Conservation (phyloP, 257 asterid genomes). For the Solanum pimpinellifolium region DNA sequence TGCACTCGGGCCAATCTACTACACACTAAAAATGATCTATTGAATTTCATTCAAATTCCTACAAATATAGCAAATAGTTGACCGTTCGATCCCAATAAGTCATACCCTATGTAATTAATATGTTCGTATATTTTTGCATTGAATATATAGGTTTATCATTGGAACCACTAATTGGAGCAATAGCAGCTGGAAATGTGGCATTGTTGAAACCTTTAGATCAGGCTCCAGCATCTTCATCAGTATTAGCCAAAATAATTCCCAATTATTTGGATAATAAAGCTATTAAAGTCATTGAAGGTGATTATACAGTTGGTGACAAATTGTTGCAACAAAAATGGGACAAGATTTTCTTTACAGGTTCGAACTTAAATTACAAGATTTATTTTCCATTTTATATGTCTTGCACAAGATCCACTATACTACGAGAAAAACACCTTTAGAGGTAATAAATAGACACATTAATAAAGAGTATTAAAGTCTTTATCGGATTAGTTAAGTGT, state of each 20-base stretch:
- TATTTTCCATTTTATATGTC: no score
- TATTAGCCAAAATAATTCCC: slow-evolving; percentile 28
- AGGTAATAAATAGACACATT: no score
- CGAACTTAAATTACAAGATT: no score
- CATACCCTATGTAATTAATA: background rate
- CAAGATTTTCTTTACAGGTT: slow-evolving; percentile 84
- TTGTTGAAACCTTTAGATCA: slow-evolving; percentile 74
- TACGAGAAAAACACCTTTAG: no score
- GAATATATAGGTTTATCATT: slow-evolving; percentile 48
- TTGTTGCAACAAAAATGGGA: slow-evolving; percentile 67
- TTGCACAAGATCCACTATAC: no score
- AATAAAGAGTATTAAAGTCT: no score
- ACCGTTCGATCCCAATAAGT: no score
- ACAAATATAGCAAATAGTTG: no score
- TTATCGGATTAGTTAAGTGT: no score
- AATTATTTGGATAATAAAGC: slow-evolving; percentile 46
- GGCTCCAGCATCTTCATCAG: slow-evolving; percentile 58
- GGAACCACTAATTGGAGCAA: slow-evolving; percentile 76
- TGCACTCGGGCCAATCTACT: no score
- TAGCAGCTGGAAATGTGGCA: slow-evolving; percentile 66
- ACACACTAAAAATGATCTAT: no score
- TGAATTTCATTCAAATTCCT: no score
- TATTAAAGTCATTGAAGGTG: slow-evolving; percentile 65
- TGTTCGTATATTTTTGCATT: background rate
- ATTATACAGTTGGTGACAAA: slow-evolving; percentile 30